Evolutionary conservation across 805 yeast genomes (phyloP), one percentile per base, ranked within the genome.

Genomic region (Danielozyma ontarioensis): DNA sequence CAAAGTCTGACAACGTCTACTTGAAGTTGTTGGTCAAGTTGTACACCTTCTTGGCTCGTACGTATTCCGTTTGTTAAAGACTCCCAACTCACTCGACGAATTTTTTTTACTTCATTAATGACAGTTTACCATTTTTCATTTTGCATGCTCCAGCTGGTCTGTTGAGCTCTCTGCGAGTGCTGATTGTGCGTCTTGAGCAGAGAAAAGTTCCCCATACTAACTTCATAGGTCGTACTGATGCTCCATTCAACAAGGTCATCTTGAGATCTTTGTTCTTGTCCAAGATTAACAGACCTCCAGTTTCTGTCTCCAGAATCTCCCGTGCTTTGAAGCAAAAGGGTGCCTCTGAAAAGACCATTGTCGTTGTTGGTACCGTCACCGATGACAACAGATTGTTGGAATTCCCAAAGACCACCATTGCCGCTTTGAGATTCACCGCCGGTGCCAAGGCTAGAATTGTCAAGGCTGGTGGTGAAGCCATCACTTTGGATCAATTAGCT

Each of bases 281-380:
- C 54, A 93, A 93, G 90, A 75, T 81, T 71, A 93, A 93, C 97
- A 87, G 96, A 78, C 99, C 97, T 63, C 98, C 99, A 49, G 98
- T 93, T 48, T 90, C 97, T 57, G 80, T 87, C 54, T 80, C 96
- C 53, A 87, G 95, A 76, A 77, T 93, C 55, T 68, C 83, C 62
- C 80, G 83, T 69, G 89, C 90, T 62, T 72, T 86, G 63, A 68
- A 70, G 55, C 93, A 84, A 73, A 60, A 65, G 59, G 96, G 85
- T 72, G 79, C 95, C 68, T 74, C 85, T 53, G 77, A 78, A 59
- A 90, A 89, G 85, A 90, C 84, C 66, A 70, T 90, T 57, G 99
- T 93, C 56, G 95, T 93, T 75, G 96, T 90, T 56, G 97, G 98
- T 74, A 93, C 99, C 72, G 94, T 93, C 62, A 93, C 98, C 54